phyloP scores from a whole-genome alignment of 345 rosid genomes.

The Murraya koenigii region DNA sequence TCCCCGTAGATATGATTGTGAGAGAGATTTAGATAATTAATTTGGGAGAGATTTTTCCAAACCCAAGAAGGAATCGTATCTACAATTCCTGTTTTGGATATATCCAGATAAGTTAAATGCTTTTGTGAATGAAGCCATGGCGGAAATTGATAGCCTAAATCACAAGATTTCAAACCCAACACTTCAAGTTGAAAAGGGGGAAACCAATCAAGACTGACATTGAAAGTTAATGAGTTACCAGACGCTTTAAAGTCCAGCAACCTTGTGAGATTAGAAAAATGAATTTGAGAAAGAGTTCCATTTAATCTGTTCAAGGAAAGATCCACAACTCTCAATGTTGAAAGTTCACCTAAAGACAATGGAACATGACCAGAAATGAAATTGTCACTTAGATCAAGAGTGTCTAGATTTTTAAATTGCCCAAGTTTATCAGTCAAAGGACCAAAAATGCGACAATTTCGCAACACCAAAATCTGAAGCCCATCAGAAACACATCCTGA shows the following conservation, averaged over 20 bases:
- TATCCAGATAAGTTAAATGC: slow-evolving; percentile 5
- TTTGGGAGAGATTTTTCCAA: slow-evolving; percentile 13
- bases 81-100: slow-evolving; percentile 21
- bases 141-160: slow-evolving; percentile 27
- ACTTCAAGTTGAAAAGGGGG: slow-evolving; percentile 27
- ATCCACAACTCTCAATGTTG: neutral
- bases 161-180: slow-evolving; percentile 20
- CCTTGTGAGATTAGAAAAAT: slow-evolving; percentile 27
- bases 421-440: slow-evolving; percentile 1
- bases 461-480: neutral
- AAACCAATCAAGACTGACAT: slow-evolving; percentile 23
- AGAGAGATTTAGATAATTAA: slow-evolving; percentile 21
- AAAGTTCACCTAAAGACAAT: neutral
- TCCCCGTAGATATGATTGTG: slow-evolving; percentile 24
- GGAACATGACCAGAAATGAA: neutral
- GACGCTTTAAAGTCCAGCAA: slow-evolving; percentile 12
- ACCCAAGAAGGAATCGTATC: slow-evolving; percentile 30
- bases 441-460: neutral
- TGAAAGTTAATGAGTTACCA: slow-evolving; percentile 17
- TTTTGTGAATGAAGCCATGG: slow-evolving; percentile 26
- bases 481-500: neutral
- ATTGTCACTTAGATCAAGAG: neutral
- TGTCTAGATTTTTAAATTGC: neutral
- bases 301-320: slow-evolving; percentile 2
- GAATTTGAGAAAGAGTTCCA: slow-evolving; percentile 11